phyloP scores from a whole-genome alignment of 1,284 basidiomycete genomes.

The Apiotrichum akiyoshidainum region DNA sequence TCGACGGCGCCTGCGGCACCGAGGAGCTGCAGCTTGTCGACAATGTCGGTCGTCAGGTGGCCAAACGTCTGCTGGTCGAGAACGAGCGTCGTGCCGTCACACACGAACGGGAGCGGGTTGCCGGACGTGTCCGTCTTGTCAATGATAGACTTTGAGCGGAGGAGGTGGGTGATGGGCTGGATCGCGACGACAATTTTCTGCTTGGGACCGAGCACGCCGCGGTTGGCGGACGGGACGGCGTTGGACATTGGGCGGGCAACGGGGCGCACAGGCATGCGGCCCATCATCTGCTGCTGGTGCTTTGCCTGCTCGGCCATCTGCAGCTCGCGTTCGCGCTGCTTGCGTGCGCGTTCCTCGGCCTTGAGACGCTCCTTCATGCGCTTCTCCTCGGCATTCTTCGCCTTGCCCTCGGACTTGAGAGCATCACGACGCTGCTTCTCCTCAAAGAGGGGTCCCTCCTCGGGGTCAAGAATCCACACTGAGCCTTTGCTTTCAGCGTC shows the following conservation, averaged over 20 bases:
- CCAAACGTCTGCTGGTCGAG: constrained; percentile 44
- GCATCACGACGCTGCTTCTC: constrained; percentile 47
- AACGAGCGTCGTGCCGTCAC: constrained; percentile 41
- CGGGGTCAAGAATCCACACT: constrained; percentile 80
- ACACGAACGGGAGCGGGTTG: constrained; percentile 43
- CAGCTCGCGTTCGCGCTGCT: constrained; percentile 30
- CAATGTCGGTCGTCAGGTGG: constrained; percentile 42
- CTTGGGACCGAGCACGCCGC: constrained; percentile 35
- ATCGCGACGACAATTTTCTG: constrained; percentile 42
- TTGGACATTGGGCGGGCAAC: constrained; percentile 16
- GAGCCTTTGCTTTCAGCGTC: constrained; percentile 79
- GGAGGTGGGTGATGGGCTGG: constrained; percentile 38
- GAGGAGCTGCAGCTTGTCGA: constrained; percentile 41
- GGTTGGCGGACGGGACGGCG: constrained; percentile 27
- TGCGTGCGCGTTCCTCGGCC: constrained; percentile 37
- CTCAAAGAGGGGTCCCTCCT: constrained; percentile 51
- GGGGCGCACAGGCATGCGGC: constrained; percentile 15
- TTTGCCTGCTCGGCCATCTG: constrained; percentile 24
- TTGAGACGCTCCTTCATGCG: constrained; percentile 40
- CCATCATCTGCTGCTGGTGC: constrained; percentile 19
- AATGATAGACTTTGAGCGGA: constrained; percentile 41
- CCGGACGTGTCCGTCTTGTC: constrained; percentile 39
- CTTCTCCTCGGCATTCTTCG: constrained; percentile 45
- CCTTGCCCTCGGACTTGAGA: constrained; percentile 44
- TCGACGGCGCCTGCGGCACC: constrained; percentile 43